Evolutionary conservation across 2,329 filamentous ascomycete genomes (phyloP), one percentile per base, ranked within the genome.

Genomic region (Intubia oerlemansii): DNA sequence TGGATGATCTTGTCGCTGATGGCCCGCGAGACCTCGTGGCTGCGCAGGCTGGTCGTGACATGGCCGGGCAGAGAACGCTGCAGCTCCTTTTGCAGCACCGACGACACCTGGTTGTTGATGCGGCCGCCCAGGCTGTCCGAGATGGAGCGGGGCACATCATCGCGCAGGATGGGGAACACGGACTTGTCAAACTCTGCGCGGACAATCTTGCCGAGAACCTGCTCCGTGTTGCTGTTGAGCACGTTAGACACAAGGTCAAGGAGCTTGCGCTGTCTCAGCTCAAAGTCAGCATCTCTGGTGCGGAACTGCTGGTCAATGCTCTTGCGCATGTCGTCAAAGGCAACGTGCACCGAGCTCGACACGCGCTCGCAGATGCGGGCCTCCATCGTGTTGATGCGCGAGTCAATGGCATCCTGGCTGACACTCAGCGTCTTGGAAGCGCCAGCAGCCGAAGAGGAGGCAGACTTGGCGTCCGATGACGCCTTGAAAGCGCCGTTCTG

Each of bases 151-250:
- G 66, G 60, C 10, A 78, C 69, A 24, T 72, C 59, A 29, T 71
- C 62, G 23, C 70, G 64, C 32, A 95, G 56, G 18, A 71, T 59
- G 9, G 88, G 85, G 29, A 92, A 57, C 25, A 93, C 67, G 10
- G 70, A 62, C 31, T 70, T 62, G 35, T 79, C 66, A 38, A 92
- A 79, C 46, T 77, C 76, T 27, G 70, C 62, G 26, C 68, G 66
- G 28, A 92, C 72, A 39, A 91, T 78, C 35, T 69, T 71, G 35
- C 70, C 61, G 21, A 93, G 61, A 14, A 79, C 78, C 41, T 76
- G 72, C 48, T 72, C 61, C 13, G 66, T 69, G 43, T 70, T 71
- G 34, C 62, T 57, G 37, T 65, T 68, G 27, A 75, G 54, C 19
- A 70, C 64, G 19, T 62, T 53, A 5, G 63, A 66, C 21, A 70